Evolutionary conservation across 2,329 filamentous ascomycete genomes (phyloP), one percentile per base, ranked within the genome.

Genomic region (Cadophora sp.): DNA sequence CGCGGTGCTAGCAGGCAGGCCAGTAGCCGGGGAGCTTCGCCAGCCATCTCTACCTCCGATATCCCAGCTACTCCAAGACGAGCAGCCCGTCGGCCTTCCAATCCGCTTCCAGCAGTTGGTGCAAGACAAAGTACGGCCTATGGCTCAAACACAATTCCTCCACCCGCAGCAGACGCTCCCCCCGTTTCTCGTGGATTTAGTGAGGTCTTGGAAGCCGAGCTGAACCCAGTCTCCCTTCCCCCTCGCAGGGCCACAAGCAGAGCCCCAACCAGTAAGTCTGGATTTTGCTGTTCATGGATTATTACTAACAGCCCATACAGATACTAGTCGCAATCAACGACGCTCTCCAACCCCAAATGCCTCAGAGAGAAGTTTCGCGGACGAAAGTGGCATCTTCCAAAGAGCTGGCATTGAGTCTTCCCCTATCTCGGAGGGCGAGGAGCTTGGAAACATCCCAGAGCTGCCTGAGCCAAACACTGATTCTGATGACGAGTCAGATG

Each of bases 341-440:
- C 60, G 14, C 2, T 47, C 62, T 48, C 51, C 43, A 36, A 62
- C 16, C 43, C 11, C 53, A 36, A 39, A 20, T 59, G 41, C 59
- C 55, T 20, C 48, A 1, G 63, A 74, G 18, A 60, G 65, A 39
- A 79, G 77, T 66, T 82, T 79, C 69, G 71, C 66, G 13, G 73
- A 76, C 13, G 81, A 82, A 62, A 79, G 76, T 59, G 67, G 66
- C 20, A 55, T 82, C 6, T 82, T 77, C 68, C 62, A 69, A 1
- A 67, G 76, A 39, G 78, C 80, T 33, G 70, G 69, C n/a, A 64
- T 83, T 30, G 71, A 62, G 68, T 73, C 64, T 68, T 77, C 59
- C 73, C 58, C 63, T 24, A 50, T 66, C 3, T 61, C 66, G 1
- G 48, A 62, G 13, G 61, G 68, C 11, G 59, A 65, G 27, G 66